Conservation (phyloP, 345 rosid genomes). For the Populus davidiana region DNA sequence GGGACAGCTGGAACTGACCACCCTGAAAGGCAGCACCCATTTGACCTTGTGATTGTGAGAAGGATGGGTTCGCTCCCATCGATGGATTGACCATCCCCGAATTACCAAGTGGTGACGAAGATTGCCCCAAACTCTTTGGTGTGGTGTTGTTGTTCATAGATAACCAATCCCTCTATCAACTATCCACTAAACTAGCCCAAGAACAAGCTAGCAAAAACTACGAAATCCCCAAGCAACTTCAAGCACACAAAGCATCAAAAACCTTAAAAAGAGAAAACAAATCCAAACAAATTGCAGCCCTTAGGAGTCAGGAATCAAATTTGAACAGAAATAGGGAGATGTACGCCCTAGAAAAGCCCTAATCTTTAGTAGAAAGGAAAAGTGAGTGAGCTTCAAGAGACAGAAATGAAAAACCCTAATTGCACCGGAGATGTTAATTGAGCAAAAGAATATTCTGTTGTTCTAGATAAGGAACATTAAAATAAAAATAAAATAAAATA, state of each 20-base stretch:
- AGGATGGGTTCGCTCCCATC: constrained; percentile 51
- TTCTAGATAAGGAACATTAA: background rate
- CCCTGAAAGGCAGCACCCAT: constrained; percentile 52
- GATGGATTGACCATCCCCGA: constrained; percentile 61
- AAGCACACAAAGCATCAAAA: constrained; percentile 4
- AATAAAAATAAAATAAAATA: background rate
- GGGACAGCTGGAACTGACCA: constrained; percentile 64
- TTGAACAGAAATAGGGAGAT: background rate
- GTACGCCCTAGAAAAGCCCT: background rate
- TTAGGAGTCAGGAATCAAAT: background rate
- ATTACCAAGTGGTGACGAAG: constrained; percentile 75
- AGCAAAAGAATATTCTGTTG: background rate
- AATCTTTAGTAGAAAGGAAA: background rate
- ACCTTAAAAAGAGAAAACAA: background rate
- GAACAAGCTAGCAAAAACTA: background rate
- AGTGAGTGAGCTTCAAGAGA: background rate
- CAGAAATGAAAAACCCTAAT: background rate
- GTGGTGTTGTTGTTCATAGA: constrained; percentile 43
- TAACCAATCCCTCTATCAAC: constrained; percentile 8
- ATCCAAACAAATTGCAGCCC: background rate
- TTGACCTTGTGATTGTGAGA: constrained; percentile 51
- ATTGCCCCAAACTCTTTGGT: constrained; percentile 57
- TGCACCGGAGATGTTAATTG: background rate
- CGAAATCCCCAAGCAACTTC: background rate
- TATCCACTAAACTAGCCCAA: background rate